Evolutionary conservation across 495 filamentous ascomycete species (phyloP), one percentile per base, ranked within the genome.

Genomic region (Talaromyces thailandensis): DNA sequence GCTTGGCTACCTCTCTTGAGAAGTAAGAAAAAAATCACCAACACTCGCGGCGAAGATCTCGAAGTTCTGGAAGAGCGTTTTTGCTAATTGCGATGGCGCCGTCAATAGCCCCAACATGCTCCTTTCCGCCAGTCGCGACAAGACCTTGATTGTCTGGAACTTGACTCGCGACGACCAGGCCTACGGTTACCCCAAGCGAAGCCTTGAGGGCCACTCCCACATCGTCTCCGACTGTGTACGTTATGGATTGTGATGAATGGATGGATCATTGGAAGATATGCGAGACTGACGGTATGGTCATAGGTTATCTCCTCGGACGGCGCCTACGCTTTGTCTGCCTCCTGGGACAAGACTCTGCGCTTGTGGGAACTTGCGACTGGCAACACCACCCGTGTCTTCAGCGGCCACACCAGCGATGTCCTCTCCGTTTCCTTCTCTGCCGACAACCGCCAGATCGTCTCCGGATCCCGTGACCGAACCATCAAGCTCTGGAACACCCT

Each of bases 401-500:
- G 96, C 76, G 94, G 94, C 78, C 94, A 99, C 87, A 96, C 87
- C 82, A 95, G 94, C 84, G 94, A 99, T 69, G 93, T 99, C 70
- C 93, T 99, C 74, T 98, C 94, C 78, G 94, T 99, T 75, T 97
- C 93, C 69, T 99, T 99, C 90, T 99, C 94, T 73, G 94, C 94
- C 86, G 94, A 99, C 84, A 99, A 99, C 88, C 91, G 94, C 75
- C 94, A 99, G 86, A 99, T 99, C 81, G 94, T 99, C 72, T 98
- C 94, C 65, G 94, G 92, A 64, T 98, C 94, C 52, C 91, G 94
- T 73, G 94, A 99, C 82, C 88, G 92, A 73, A 90, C 88, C 71
- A 99, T 99, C 87, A 99, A 98, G 90, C 87, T 99, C 68, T 99
- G 94, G 94, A 99, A 99, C 84, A 99, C 94, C 71, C 92, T 99